A percentile compares a stretch with the other conserved stretches of the same genome.
These are phyloP conservation scores for Neonectria magnoliae DNA, from an alignment of 2,329 filamentous ascomycete genomes.

Conservation along the genomic window DNA sequence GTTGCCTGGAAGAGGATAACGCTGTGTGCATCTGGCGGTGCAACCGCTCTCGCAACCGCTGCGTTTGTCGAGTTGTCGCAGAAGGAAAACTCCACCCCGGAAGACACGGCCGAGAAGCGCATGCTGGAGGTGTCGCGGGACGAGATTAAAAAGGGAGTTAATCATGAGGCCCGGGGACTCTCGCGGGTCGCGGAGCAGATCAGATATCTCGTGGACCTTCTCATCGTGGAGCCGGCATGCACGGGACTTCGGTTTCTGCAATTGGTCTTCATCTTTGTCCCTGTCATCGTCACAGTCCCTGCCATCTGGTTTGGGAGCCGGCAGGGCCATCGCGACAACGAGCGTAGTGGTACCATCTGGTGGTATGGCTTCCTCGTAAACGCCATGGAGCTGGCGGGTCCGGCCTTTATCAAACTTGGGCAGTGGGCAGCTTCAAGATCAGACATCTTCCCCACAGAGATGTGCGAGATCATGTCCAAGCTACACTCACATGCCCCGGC, in stretches of 20 bases:
- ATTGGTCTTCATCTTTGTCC: conserved; percentile 87
- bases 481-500: conserved; percentile 95
- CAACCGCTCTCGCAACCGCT: conserved; percentile 60
- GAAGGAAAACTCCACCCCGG: conserved; percentile 58
- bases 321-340: conserved; percentile 72
- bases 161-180: conserved; percentile 69
- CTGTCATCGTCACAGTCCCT: conserved; percentile 84
- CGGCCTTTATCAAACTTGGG: conserved; percentile 98
- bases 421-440: conserved; percentile 98
- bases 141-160: conserved; percentile 78
- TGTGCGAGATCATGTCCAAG: conserved; percentile 94
- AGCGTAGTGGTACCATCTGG: conserved; percentile 85
- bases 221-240: conserved; percentile 85
- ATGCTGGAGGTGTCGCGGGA: conserved; percentile 86
- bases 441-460: conserved; percentile 93
- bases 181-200: conserved; percentile 66
- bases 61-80: conserved; percentile 69
- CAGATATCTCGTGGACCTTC: conserved; percentile 74
- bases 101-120: conserved; percentile 79
- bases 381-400: conserved; percentile 91
- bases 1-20: conserved; percentile 38
- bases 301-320: conserved; percentile 80
- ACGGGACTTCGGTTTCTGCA: conserved; percentile 91
- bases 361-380: conserved; percentile 92
- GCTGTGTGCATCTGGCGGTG: conserved; percentile 54